These are phyloP conservation scores for Calonectria naviculata DNA, from an alignment of 2,329 filamentous ascomycete genomes.

Conservation along the genomic window DNA sequence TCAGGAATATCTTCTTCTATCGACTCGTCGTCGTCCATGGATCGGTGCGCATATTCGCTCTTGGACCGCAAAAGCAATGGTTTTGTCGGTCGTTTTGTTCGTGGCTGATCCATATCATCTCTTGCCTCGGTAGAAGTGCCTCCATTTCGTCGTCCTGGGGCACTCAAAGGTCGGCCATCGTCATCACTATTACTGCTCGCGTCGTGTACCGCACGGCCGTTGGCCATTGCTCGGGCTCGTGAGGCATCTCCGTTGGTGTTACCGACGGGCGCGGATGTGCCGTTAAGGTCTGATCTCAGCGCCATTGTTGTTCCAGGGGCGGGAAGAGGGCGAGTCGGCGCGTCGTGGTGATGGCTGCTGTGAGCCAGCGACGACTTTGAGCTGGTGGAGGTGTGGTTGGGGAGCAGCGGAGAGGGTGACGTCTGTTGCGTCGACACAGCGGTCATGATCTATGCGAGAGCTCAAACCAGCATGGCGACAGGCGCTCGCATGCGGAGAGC, in stretches of 20 bases:
- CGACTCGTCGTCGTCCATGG: constrained; percentile 53
- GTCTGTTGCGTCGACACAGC: constrained; percentile 39
- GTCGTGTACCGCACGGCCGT: constrained; percentile 44
- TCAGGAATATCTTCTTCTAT: constrained; percentile 60
- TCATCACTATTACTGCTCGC: constrained; percentile 41
- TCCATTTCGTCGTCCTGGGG: constrained; percentile 56
- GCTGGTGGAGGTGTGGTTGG: constrained; percentile 36
- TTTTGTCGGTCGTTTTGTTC: constrained; percentile 54
- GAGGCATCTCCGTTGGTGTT: constrained; percentile 44
- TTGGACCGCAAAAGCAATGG: constrained; percentile 66
- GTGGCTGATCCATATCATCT: constrained; percentile 49
- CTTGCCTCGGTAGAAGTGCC: constrained; percentile 34
- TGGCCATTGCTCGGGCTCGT: constrained; percentile 40
- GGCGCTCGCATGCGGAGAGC: constrained; percentile 25
- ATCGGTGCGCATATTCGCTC: constrained; percentile 63
- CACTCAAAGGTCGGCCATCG: constrained; percentile 57
- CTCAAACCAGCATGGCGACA: constrained; percentile 40
- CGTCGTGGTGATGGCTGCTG: constrained; percentile 34
- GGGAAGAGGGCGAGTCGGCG: constrained; percentile 33
- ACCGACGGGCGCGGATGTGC: constrained; percentile 40
- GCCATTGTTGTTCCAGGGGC: constrained; percentile 43
- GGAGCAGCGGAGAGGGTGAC: constrained; percentile 40
- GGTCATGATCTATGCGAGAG: constrained; percentile 36
- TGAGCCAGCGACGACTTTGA: constrained; percentile 33
- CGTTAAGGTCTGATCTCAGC: constrained; percentile 46